A percentile compares a stretch with the other conserved stretches of the same genome.
These are phyloP conservation scores for Apiotrichum gamsii DNA, from an alignment of 1,284 basidiomycete genomes.

Conservation along the genomic window DNA sequence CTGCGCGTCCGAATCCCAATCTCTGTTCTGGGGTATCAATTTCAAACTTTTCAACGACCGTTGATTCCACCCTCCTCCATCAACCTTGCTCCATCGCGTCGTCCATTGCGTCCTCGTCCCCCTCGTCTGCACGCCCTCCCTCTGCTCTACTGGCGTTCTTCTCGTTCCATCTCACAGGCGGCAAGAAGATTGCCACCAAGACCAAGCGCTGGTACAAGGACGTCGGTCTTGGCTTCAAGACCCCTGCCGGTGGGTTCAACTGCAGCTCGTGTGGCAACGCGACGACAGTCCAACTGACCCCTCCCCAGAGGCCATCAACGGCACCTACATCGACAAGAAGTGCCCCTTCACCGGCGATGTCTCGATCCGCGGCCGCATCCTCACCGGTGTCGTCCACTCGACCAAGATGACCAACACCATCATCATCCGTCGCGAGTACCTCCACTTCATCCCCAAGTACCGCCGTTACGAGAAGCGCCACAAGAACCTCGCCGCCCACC, in stretches of 20 bases:
- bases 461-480: constrained; percentile 96
- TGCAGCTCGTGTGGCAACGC: not conserved
- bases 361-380: constrained; percentile 97
- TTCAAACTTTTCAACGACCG: not conserved
- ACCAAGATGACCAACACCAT: constrained; percentile 98
- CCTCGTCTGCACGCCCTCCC: not conserved
- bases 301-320: constrained; percentile 84
- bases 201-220: constrained; percentile 99
- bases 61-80: too few relatives aligned
- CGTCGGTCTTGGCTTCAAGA: constrained; percentile 95
- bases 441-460: constrained; percentile 98
- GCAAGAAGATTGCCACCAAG: constrained; percentile 86
- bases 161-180: constrained; percentile 50
- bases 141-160: too few relatives aligned
- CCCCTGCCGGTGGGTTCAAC: constrained; percentile 54
- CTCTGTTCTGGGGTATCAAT: not conserved
- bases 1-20: too few relatives aligned
- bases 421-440: constrained; percentile 96
- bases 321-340: constrained; percentile 99
- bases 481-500: constrained; percentile 96
- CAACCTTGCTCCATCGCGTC: too few relatives aligned
- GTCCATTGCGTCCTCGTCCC: too few relatives aligned
- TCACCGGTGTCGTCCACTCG: constrained; percentile 95
- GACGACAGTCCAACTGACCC: constrained; percentile 59
- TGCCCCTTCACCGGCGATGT: constrained; percentile 94